Conservation (phyloP, 345 rosid species). For the Abelmoschus esculentus region DNA sequence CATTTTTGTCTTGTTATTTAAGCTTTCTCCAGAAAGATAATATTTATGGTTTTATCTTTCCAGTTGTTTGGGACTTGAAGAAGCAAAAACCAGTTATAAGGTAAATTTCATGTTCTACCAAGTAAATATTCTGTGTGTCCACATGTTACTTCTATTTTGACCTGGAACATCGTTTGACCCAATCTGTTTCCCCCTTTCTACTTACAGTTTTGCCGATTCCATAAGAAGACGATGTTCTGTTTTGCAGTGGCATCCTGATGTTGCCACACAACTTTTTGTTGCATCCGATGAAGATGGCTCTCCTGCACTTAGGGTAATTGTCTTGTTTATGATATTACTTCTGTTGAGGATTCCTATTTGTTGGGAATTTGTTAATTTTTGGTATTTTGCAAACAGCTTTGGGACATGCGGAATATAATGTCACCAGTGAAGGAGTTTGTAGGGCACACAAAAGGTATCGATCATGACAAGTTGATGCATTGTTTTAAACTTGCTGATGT, state of each 20-base stretch:
- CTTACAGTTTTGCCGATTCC: constrained; percentile 83
- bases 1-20: constrained; percentile 2
- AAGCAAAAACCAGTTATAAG: constrained; percentile 93
- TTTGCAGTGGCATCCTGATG: constrained; percentile 98
- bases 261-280: constrained; percentile 94
- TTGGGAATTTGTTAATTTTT: neutral
- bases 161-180: neutral
- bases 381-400: constrained; percentile 58
- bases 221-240: constrained; percentile 88
- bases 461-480: constrained; percentile 6
- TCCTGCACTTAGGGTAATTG: constrained; percentile 68
- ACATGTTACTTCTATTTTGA: neutral
- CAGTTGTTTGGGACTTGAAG: constrained; percentile 98
- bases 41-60: constrained; percentile 14
- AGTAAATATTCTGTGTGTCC: neutral
- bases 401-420: constrained; percentile 96
- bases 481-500: neutral
- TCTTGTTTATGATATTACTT: neutral
- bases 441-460: constrained; percentile 86
- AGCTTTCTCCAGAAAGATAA: neutral
- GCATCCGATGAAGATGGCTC: constrained; percentile 94
- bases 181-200: constrained; percentile 6
- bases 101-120: constrained; percentile 34
- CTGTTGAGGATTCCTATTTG: constrained; percentile 1
- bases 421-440: constrained; percentile 81